Evolutionary conservation across 441 rosid genomes (phyloP).

Genomic region (Pelargonium fulgidum): DNA sequence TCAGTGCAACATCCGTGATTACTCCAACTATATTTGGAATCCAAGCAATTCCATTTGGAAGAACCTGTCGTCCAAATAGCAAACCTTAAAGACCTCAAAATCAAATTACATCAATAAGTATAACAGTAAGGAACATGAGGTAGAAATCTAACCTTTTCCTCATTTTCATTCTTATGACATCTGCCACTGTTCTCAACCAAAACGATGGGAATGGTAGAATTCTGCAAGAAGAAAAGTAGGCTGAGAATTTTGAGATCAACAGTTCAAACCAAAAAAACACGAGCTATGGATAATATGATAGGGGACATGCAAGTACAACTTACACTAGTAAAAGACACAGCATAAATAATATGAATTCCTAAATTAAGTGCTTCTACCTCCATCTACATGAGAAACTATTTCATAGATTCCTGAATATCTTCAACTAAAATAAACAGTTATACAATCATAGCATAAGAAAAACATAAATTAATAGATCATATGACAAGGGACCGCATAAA

Average conservation of each 20-base stretch:
- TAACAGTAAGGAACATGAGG: constrained; percentile 7
- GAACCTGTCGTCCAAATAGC: constrained; percentile 37
- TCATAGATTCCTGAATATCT: no score
- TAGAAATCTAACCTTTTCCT: constrained; percentile 60
- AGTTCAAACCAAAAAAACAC: neutral
- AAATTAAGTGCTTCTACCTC: no score
- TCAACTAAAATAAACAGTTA: no score
- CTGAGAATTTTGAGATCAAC: neutral
- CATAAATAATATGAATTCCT: no score
- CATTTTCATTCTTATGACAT: constrained; percentile 77
- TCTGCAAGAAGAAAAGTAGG: constrained; percentile 32
- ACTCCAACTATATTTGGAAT: constrained; percentile 64
- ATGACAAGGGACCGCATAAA: no score
- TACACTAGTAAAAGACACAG: neutral
- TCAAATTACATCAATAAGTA: constrained; percentile 3
- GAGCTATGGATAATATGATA: neutral
- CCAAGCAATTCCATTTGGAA: constrained; percentile 77
- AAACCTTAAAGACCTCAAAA: constrained; percentile 9
- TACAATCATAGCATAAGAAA: neutral
- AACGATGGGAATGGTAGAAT: constrained; percentile 48
- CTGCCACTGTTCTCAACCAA: constrained; percentile 94
- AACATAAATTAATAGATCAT: neutral
- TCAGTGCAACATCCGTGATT: constrained; percentile 57
- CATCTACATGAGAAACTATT: no score
- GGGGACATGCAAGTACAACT: neutral